These are phyloP conservation scores for Hyphopichia wangnamkhiaoensis DNA, from an alignment of 1,139 yeast genomes.

Conservation along the genomic window DNA sequence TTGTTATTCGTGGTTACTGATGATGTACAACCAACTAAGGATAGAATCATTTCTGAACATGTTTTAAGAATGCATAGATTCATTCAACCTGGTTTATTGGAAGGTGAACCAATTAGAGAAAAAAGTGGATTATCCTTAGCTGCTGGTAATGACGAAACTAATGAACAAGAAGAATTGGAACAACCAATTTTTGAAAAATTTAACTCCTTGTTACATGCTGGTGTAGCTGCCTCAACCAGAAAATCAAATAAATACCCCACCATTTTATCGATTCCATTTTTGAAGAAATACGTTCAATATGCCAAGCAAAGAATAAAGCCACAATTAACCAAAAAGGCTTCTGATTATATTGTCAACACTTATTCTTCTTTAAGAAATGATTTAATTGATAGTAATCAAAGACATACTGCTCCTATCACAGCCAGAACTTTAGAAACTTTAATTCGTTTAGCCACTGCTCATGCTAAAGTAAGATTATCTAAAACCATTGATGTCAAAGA, in stretches of 20 bases:
- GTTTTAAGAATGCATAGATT: conserved; percentile 92
- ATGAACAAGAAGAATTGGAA: conserved; percentile 49
- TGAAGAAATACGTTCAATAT: conserved; percentile 90
- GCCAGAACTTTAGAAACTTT: conserved; percentile 97
- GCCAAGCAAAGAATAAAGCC: conserved; percentile 91
- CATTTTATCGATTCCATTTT: conserved; percentile 77
- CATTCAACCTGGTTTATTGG: conserved; percentile 83
- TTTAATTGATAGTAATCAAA: conserved; percentile 64
- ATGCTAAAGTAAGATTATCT: conserved; percentile 89
- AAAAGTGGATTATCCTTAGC: conserved; percentile 67
- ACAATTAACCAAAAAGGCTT: conserved; percentile 73
- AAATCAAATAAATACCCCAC: conserved; percentile 52
- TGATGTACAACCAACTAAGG: conserved; percentile 83
- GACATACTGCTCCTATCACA: conserved; percentile 92
- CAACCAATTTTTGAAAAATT: conserved; percentile 77
- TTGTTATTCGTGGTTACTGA: conserved; percentile 93
- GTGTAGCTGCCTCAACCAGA: conserved; percentile 47
- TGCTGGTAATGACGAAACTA: conserved; percentile 68
- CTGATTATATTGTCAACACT: conserved; percentile 76
- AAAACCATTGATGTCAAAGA: conserved; percentile 73
- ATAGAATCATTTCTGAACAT: conserved; percentile 89
- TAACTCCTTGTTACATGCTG: conserved; percentile 81
- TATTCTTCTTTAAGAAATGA: conserved; percentile 87
- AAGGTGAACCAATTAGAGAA: conserved; percentile 94
- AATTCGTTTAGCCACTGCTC: conserved; percentile 94